Evolutionary conservation across 345 rosid species (phyloP).

Genomic region (Conringia planisiliqua): DNA sequence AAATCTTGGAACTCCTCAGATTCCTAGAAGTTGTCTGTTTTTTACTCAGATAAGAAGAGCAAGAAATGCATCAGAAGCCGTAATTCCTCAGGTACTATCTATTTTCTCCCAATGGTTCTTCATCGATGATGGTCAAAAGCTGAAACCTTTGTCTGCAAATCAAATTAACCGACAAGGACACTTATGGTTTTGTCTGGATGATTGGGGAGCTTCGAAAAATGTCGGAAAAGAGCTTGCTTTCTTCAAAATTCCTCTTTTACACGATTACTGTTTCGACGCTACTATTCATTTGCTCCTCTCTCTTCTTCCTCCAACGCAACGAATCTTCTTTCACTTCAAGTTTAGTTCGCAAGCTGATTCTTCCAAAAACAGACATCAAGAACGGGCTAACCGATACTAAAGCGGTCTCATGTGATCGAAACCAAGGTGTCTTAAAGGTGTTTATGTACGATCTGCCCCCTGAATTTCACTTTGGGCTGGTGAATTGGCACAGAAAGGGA

Average conservation of each 20-base stretch:
- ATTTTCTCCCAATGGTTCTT: background rate
- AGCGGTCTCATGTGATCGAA: constrained; percentile 30
- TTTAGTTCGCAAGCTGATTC: constrained; percentile 58
- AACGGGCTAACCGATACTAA: constrained; percentile 28
- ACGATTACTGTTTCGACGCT: constrained; percentile 49
- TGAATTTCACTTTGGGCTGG: constrained; percentile 78
- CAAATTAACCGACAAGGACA: background rate
- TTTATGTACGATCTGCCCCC: constrained; percentile 81
- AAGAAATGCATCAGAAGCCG: background rate
- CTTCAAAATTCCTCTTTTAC: constrained; percentile 56
- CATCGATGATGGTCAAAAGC: constrained; percentile 1
- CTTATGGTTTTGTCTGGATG: constrained; percentile 6
- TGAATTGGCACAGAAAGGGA: constrained; percentile 67
- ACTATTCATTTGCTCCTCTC: constrained; percentile 53
- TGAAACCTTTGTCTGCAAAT: constrained; percentile 1
- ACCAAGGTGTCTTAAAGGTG: constrained; percentile 48
- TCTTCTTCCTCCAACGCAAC: constrained; percentile 58
- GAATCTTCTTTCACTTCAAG: constrained; percentile 47
- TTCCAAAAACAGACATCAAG: constrained; percentile 49
- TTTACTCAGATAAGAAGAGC: background rate
- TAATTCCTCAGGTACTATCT: constrained; percentile 21
- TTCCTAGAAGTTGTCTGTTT: background rate
- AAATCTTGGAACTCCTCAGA: constrained; percentile 3
- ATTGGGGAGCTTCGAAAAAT: constrained; percentile 26
- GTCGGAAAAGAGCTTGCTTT: constrained; percentile 56